Evolutionary conservation across 768 basidiomycete species (phyloP), one percentile per base, ranked within the genome.

Genomic region (Panaeolus papilionaceus): DNA sequence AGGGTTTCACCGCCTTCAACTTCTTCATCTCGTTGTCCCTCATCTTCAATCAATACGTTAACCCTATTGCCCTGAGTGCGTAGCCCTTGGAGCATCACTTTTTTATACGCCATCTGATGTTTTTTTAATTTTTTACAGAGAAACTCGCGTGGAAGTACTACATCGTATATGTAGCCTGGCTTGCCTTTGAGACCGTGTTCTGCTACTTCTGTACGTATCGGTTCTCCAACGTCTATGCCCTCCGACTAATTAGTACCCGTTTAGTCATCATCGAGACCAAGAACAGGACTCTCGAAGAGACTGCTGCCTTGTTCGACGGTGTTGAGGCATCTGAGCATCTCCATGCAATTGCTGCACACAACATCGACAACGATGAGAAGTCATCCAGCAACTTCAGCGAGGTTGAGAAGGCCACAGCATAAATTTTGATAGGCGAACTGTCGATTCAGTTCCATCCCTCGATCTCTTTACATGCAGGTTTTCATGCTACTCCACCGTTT

Each of bases 1-100:
- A 94, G 83, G 93, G 94, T 64, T 89, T 93, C 82, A 91, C 85
- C 70, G 74, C 94, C 65, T 93, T 95, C 84, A 92, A 88, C 79
- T 91, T 95, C 75, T 80, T 86, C 67, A 87, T 93, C 75, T 93
- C 92, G 14, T 71, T 91, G 65, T 86, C 93, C 6, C 88, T 95
- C 71, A 92, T 96, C 77, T 93, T 96, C 80, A 95, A 94, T 76
- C 93, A 94, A 79, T 93, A 94, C 74, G 88, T 90, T 76, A 95
- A 95, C 82, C 94, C 93, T 42, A 86, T 93, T 75, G 92, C 92
- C 37, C 81, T 94, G 47, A 37, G 54, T 58, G 26, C 12, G 54
- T 58, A 28, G 3, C 42, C 42, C 16, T 18, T 16, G 18, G 14
- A 4, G 16, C 11, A 12, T 18, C 5, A 44, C 18, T 3, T 14